Conservation (phyloP, 2,329 filamentous ascomycete genomes). For the Leptographium lundbergii region DNA sequence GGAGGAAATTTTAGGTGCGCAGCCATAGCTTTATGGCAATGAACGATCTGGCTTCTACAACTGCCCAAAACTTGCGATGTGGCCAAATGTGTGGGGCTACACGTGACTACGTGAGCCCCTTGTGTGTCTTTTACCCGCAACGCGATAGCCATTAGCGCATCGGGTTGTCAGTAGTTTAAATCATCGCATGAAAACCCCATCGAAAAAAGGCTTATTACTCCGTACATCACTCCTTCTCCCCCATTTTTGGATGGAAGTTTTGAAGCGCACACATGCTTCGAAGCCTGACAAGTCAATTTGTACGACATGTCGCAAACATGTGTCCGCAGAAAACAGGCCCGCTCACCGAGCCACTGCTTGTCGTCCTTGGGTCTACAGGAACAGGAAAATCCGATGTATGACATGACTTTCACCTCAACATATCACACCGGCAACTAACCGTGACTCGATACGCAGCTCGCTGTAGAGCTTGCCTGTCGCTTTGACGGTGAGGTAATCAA, state of each 20-base stretch:
- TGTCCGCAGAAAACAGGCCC: slow-evolving; percentile 19
- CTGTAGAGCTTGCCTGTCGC: slow-evolving; percentile 69
- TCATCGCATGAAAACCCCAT: neutral
- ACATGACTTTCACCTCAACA: neutral
- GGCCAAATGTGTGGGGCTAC: slow-evolving; percentile 12
- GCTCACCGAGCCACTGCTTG: slow-evolving; percentile 52
- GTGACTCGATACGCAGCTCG: slow-evolving; percentile 48
- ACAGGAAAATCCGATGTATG: slow-evolving; percentile 85
- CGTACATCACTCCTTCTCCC: too few species aligned
- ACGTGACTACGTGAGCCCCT: slow-evolving; percentile 8
- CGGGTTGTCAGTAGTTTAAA: neutral
- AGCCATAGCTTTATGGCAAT: slow-evolving; percentile 1
- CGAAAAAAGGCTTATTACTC: neutral
- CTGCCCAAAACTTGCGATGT: slow-evolving; percentile 15
- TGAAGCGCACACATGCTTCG: slow-evolving; percentile 1
- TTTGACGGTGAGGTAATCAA: slow-evolving; percentile 95
- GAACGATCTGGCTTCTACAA: slow-evolving; percentile 20
- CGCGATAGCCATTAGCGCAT: neutral
- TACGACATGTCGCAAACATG: slow-evolving; percentile 21
- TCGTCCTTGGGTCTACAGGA: slow-evolving; percentile 79
- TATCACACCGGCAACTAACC: neutral
- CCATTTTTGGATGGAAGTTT: neutral
- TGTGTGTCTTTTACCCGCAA: neutral
- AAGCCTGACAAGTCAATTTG: neutral
- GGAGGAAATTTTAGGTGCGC: slow-evolving; percentile 6